Evolutionary conservation across 2,329 filamentous ascomycete genomes (phyloP).

Genomic region (Curvularia eragrostidis): DNA sequence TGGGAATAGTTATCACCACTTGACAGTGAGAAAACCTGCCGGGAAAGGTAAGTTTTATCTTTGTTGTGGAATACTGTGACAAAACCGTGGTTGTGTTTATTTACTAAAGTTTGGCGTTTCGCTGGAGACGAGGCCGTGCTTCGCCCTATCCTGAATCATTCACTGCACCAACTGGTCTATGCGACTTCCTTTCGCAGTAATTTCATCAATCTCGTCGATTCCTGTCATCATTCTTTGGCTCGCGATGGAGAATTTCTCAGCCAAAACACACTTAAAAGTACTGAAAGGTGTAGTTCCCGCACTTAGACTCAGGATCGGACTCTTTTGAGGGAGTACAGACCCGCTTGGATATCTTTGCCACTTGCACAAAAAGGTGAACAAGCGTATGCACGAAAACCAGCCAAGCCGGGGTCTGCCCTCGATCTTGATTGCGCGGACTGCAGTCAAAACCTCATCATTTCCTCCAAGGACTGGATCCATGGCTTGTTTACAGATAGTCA

Average conservation of each 20-base stretch:
- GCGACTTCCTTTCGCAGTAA: constrained; percentile 4
- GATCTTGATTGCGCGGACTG: background rate
- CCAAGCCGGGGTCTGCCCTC: background rate
- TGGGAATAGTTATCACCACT: background rate
- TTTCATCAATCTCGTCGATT: constrained; percentile 1
- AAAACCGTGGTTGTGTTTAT: constrained; percentile 8
- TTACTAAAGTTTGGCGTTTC: constrained; percentile 3
- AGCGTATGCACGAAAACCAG: background rate
- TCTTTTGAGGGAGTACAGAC: background rate
- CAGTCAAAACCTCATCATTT: background rate
- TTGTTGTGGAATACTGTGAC: constrained; percentile 8
- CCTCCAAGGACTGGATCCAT: background rate
- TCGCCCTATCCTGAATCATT: constrained; percentile 2
- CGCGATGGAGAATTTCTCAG: background rate
- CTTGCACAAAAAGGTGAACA: background rate
- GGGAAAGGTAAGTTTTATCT: constrained; percentile 5
- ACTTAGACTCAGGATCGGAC: background rate
- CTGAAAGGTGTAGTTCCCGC: constrained; percentile 4
- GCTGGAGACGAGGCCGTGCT: constrained; percentile 4
- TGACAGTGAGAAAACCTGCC: background rate
- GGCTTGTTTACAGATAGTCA: background rate
- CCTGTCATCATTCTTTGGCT: background rate
- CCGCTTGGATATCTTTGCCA: background rate
- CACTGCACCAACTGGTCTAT: background rate
- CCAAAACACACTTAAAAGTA: background rate